Percentiles rank a stretch among this genome's conserved stretches.
phyloP scores from a whole-genome alignment of 2,329 filamentous ascomycete species.

The Escovopsis weberi region DNA sequence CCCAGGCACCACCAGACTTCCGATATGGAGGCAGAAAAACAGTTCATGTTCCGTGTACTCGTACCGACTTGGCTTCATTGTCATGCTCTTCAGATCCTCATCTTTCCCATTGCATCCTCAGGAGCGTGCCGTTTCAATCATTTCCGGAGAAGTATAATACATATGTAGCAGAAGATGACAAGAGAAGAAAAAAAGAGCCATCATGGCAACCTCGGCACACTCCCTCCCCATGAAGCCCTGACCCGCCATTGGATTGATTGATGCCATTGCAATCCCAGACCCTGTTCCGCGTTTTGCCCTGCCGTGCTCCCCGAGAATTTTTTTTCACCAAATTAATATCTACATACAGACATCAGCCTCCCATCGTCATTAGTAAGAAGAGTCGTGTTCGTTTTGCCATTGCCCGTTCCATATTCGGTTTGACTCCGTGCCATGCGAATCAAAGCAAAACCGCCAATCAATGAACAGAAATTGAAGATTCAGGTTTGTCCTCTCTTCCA shows the following conservation, averaged over 20 bases:
- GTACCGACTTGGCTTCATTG: too few species aligned
- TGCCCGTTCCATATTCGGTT: slow-evolving; percentile 1
- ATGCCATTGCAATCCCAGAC: not conserved
- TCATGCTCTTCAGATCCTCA: too few species aligned
- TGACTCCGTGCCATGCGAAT: too few species aligned
- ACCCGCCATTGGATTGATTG: slow-evolving; percentile 1
- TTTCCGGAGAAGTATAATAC: slow-evolving; percentile 6
- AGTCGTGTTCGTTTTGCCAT: slow-evolving; percentile 12
- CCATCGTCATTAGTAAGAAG: slow-evolving; percentile 16
- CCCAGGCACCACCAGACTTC: too few species aligned
- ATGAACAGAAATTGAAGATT: too few species aligned
- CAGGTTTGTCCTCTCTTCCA: too few species aligned
- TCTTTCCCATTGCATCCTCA: not conserved
- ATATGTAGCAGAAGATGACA: slow-evolving; percentile 4
- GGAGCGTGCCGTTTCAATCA: slow-evolving; percentile 3
- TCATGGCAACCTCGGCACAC: slow-evolving; percentile 2
- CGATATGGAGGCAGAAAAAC: too few species aligned
- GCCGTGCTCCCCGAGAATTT: slow-evolving; percentile 6
- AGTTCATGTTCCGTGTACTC: too few species aligned
- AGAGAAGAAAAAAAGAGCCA: too few species aligned
- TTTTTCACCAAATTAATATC: slow-evolving; percentile 3
- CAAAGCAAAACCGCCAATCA: too few species aligned
- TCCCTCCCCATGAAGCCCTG: not conserved
- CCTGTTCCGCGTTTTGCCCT: not conserved
- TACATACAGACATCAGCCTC: slow-evolving; percentile 15